Conservation (phyloP, 331 rosid species). For the Telfairia occidentalis region DNA sequence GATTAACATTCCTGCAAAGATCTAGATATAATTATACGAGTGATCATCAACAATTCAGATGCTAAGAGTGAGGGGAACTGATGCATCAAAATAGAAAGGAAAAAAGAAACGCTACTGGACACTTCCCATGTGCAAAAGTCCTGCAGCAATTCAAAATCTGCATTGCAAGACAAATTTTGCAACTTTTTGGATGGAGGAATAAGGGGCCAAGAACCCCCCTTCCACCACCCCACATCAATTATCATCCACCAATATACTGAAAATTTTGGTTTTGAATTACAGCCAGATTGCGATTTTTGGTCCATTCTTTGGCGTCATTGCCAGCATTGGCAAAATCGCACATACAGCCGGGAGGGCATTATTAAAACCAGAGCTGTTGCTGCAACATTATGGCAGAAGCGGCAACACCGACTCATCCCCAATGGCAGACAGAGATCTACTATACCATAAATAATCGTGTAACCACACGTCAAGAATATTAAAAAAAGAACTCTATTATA, state of each 20-base stretch:
- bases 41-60: neutral
- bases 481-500: neutral
- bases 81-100: neutral
- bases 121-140: neutral
- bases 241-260: neutral
- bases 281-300: neutral
- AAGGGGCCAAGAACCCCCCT: neutral
- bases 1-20: neutral
- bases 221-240: too few relatives aligned
- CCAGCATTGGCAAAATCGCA: neutral
- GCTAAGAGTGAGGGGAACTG: neutral
- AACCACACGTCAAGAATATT: neutral
- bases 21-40: neutral
- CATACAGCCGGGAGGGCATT: neutral
- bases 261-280: neutral
- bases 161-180: neutral
- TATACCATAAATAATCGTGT: neutral
- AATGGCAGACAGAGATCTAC: conserved; percentile 1
- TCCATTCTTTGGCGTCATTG: conserved; percentile 1
- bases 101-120: neutral
- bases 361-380: neutral
- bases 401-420: neutral
- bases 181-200: neutral
- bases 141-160: neutral
- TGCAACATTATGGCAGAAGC: neutral